Conservation (phyloP, 352 stramenopile genomes). For the Globisporangium heterothallicum region DNA sequence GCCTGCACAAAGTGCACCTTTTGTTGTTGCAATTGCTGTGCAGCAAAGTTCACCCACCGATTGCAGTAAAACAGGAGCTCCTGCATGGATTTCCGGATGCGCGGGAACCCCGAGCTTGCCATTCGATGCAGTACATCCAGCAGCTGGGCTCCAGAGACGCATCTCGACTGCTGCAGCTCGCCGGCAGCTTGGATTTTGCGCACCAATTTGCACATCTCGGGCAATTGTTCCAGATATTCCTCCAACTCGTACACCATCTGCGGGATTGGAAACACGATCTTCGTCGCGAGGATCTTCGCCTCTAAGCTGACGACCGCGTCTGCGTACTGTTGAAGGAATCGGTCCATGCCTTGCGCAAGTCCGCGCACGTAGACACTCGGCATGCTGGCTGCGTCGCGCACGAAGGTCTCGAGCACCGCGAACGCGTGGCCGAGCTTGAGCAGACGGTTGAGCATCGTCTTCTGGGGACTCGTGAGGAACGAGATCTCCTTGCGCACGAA, state of each 20-base stretch:
- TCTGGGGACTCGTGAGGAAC: slow-evolving; percentile 50
- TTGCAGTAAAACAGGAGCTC: slow-evolving; percentile 47
- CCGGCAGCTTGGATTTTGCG: slow-evolving; percentile 16
- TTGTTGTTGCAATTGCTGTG: too few species aligned
- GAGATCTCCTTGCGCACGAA: slow-evolving; percentile 35
- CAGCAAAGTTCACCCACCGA: slow-evolving; percentile 22
- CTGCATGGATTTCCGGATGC: slow-evolving; percentile 48
- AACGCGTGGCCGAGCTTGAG: slow-evolving; percentile 49
- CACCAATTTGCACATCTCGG: slow-evolving; percentile 52
- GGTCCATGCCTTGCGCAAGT: slow-evolving; percentile 50
- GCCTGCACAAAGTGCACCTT: not conserved
- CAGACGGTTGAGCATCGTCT: slow-evolving; percentile 46
- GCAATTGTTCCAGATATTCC: slow-evolving; percentile 52
- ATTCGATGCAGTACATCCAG: slow-evolving; percentile 38
- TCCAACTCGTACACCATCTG: slow-evolving; percentile 68
- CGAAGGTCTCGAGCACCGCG: slow-evolving; percentile 46
- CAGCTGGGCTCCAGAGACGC: slow-evolving; percentile 31
- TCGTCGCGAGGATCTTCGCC: slow-evolving; percentile 37
- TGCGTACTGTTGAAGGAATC: slow-evolving; percentile 41
- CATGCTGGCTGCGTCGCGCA: slow-evolving; percentile 12
- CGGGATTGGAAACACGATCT: slow-evolving; percentile 47
- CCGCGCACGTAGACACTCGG: slow-evolving; percentile 58
- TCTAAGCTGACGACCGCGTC: slow-evolving; percentile 51
- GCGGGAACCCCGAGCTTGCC: slow-evolving; percentile 51
- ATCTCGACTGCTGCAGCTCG: slow-evolving; percentile 7